Percentiles rank a stretch among this genome's conserved stretches.
These are phyloP conservation scores for Alternaria arborescens DNA, from an alignment of 2,329 filamentous ascomycete species.

Conservation along the genomic window DNA sequence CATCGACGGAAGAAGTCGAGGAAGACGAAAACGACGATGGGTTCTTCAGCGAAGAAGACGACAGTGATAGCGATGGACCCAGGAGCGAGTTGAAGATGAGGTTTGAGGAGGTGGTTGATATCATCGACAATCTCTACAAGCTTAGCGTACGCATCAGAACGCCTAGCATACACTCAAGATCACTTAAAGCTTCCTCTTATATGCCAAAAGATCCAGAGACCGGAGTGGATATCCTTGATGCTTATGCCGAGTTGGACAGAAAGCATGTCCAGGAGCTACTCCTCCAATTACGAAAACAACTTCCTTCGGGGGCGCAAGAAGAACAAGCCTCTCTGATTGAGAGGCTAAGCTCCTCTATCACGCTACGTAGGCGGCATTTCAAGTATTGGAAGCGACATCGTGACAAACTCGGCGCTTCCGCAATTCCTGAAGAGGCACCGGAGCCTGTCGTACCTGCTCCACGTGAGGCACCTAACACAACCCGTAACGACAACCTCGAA, in stretches of 20 bases:
- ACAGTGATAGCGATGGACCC: constrained; percentile 27
- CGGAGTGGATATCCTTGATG: constrained; percentile 43
- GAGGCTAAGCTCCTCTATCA: constrained; percentile 43
- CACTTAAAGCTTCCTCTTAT: constrained; percentile 48
- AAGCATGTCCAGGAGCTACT: constrained; percentile 44
- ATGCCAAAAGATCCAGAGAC: constrained; percentile 47
- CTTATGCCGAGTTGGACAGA: constrained; percentile 43
- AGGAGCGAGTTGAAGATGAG: constrained; percentile 47
- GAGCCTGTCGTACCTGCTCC: background rate
- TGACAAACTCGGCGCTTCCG: constrained; percentile 44
- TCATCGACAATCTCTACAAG: constrained; percentile 50
- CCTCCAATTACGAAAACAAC: constrained; percentile 27
- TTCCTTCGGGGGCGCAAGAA: constrained; percentile 12
- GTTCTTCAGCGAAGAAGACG: constrained; percentile 39
- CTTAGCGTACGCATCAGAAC: constrained; percentile 49
- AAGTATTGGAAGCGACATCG: constrained; percentile 51
- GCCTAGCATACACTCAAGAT: constrained; percentile 45
- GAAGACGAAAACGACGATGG: constrained; percentile 36
- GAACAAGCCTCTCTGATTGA: constrained; percentile 34
- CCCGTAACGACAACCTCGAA: constrained; percentile 28
- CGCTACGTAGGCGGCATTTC: constrained; percentile 48
- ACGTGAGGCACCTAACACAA: constrained; percentile 12
- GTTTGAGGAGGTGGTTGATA: constrained; percentile 48
- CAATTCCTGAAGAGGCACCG: constrained; percentile 30
- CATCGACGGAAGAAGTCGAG: constrained; percentile 20